Base-by-base conservation (phyloP, 2,329 filamentous ascomycete species). In the Amauroascus niger region DNA sequence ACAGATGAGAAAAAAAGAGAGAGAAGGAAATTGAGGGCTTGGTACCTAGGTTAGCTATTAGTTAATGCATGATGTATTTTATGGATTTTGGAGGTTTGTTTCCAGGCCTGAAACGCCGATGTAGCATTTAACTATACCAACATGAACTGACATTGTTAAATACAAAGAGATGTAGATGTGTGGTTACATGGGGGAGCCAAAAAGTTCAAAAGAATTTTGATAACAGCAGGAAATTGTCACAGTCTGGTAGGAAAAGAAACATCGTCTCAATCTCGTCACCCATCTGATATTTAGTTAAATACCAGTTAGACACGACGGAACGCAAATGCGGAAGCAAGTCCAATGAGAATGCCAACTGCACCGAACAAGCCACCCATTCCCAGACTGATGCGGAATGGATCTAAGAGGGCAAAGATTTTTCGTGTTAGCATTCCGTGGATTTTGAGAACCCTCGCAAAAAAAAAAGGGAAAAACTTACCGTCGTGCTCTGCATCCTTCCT, bases 11-110 rank as follows among this genome's bases (percentile, higher is more conserved):
- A n/a, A 26, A n/a, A n/a, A 11, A 3, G 20, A 35, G n/a, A 32
- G 30, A 47, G 32, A 35, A 14, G 33, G 22, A 33, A n/a, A n/a
- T n/a, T n/a, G n/a, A n/a, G n/a, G n/a, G 8, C 9, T 35, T 30
- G 33, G 39, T 18, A 14, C 22, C 7, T 49, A 49, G 33, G 28
- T 49, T 49, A 39, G 13, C 46, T 49, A 37, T 26, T 49, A 49
- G 39, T 49, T 49, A 49, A 49, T 49, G 46, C 46, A 49, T 49
- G 18, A 49, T 49, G 46, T 49, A 49, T 49, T 49, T 39, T 35
- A 49, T 39, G 32, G 46, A 49, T 45, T 45, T 9, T 26, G n/a
- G 8, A 5, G 20, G n/a, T 14, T 37, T 14, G 37, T 3, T 35
- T 35, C 3, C 1, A 11, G 33, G 13, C 8, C 14, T 35, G 9